Conservation (phyloP, 805 yeast genomes). For the Saccharomycopsis guyanensis region DNA sequence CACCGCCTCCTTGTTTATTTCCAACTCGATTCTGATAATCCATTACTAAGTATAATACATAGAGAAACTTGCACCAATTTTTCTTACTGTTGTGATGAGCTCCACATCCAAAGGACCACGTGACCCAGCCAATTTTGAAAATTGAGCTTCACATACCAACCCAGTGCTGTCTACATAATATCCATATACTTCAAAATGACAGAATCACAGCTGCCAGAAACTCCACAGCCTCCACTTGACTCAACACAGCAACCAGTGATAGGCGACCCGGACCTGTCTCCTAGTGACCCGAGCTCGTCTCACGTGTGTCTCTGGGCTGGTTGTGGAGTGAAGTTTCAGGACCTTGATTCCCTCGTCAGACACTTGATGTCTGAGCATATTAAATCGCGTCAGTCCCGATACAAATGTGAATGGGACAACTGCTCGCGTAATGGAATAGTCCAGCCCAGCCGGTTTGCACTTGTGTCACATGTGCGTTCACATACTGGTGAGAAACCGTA, state of each 20-base stretch:
- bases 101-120: too few species aligned
- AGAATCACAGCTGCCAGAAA: too few species aligned
- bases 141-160: too few species aligned
- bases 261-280: too few species aligned
- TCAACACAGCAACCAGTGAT: too few species aligned
- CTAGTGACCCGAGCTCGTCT: too few species aligned
- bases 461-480: slow-evolving; percentile 53
- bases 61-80: too few species aligned
- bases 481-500: slow-evolving; percentile 66
- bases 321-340: slow-evolving; percentile 22
- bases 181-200: too few species aligned
- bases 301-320: slow-evolving; percentile 18
- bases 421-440: slow-evolving; percentile 45
- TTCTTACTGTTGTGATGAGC: not conserved
- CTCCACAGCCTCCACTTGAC: too few species aligned
- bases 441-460: slow-evolving; percentile 49
- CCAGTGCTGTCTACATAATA: too few species aligned
- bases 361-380: slow-evolving; percentile 37
- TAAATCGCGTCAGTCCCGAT: slow-evolving; percentile 29
- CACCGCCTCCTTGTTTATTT: slow-evolving; percentile 87
- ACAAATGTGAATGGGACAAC: slow-evolving; percentile 54
- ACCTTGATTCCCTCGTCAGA: slow-evolving; percentile 32
- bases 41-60: slow-evolving; percentile 38
- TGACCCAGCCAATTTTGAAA: too few species aligned
- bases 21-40: slow-evolving; percentile 88